Evolutionary conservation across 257 asterid genomes (phyloP).

Genomic region (Rhazya stricta): DNA sequence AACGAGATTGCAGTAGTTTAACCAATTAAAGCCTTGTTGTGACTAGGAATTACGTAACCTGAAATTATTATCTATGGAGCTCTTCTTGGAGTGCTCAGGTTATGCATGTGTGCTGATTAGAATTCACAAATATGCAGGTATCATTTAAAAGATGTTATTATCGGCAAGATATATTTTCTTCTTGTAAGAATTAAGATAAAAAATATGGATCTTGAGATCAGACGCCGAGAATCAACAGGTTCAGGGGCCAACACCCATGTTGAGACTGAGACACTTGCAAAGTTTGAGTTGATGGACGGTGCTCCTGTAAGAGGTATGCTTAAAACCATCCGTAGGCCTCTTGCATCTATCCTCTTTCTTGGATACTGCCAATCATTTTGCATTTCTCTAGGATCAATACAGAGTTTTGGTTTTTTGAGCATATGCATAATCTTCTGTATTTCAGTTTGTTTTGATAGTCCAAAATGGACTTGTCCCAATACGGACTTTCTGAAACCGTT

Average conservation of each 20-base stretch:
- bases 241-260: slow-evolving; percentile 95
- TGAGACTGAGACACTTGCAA: slow-evolving; percentile 97
- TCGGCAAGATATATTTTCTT: slow-evolving; percentile 92
- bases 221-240: slow-evolving; percentile 96
- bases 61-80: not conserved
- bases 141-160: slow-evolving; percentile 89
- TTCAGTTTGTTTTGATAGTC: not conserved
- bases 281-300: slow-evolving; percentile 98
- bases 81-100: not conserved
- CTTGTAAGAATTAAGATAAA: slow-evolving; percentile 95
- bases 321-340: not conserved
- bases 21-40: not conserved
- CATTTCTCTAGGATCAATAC: not conserved
- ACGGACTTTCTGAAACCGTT: not conserved
- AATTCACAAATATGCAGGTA: slow-evolving; percentile 52
- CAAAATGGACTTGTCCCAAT: not conserved
- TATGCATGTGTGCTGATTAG: slow-evolving; percentile 19
- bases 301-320: slow-evolving; percentile 94
- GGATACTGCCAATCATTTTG: not conserved
- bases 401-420: not conserved
- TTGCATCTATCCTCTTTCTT: not conserved
- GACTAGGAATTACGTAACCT: not conserved
- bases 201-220: slow-evolving; percentile 96
- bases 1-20: not conserved
- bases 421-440: not conserved